phyloP scores from a whole-genome alignment of 2,329 filamentous ascomycete genomes.

The Ceratocystis albifundus region DNA sequence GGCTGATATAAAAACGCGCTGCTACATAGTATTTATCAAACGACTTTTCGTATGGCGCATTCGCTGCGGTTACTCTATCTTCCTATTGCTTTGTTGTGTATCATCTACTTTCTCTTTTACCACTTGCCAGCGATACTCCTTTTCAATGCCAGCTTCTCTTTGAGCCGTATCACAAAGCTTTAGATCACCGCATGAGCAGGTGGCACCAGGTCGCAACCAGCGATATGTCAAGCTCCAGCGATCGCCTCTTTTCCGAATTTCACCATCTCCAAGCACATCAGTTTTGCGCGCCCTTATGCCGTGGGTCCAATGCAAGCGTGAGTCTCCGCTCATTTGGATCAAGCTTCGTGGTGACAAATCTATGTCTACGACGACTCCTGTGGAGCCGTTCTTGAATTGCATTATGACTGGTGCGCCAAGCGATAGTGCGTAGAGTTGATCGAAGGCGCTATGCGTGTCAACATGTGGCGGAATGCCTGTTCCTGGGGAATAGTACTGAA shows the following conservation, averaged over 20 bases:
- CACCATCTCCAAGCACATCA: slow-evolving; percentile 37
- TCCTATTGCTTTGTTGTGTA: neutral
- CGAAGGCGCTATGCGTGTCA: slow-evolving; percentile 42
- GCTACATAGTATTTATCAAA: too few relatives aligned
- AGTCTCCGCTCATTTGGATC: slow-evolving; percentile 40
- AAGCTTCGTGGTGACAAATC: slow-evolving; percentile 40
- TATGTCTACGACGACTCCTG: slow-evolving; percentile 31
- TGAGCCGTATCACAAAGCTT: slow-evolving; percentile 43
- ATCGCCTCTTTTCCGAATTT: slow-evolving; percentile 34
- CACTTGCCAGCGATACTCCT: slow-evolving; percentile 41
- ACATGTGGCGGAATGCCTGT: slow-evolving; percentile 50
- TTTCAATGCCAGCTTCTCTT: slow-evolving; percentile 35
- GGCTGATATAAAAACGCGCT: too few relatives aligned
- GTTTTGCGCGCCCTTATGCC: slow-evolving; percentile 44
- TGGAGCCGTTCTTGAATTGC: slow-evolving; percentile 32
- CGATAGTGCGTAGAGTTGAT: slow-evolving; percentile 37
- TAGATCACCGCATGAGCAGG: slow-evolving; percentile 41
- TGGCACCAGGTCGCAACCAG: slow-evolving; percentile 37
- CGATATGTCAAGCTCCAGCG: slow-evolving; percentile 47
- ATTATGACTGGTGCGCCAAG: slow-evolving; percentile 36
- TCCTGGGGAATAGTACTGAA: slow-evolving; percentile 50
- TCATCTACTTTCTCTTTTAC: neutral
- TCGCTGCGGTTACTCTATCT: neutral
- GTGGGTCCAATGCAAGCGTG: slow-evolving; percentile 45
- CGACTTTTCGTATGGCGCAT: neutral